Conservation (phyloP, 345 rosid genomes). For the Triadica sebifera region DNA sequence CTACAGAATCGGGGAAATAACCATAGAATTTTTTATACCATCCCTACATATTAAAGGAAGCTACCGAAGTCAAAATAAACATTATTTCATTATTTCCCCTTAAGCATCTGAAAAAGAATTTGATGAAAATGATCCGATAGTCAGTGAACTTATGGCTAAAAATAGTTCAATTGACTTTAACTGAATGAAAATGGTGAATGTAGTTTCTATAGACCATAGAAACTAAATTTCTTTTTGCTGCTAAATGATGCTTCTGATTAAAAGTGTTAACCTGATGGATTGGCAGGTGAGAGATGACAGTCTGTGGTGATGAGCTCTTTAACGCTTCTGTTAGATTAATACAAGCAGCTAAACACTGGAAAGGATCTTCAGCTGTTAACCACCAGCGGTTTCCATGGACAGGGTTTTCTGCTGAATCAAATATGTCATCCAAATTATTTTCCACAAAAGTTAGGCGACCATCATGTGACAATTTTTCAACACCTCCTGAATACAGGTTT, state of each 20-base stretch:
- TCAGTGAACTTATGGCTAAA: not conserved
- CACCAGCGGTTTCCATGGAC: constrained; percentile 85
- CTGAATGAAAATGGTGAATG: constrained; percentile 8
- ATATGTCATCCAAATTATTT: constrained; percentile 70
- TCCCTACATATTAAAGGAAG: not conserved
- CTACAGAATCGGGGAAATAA: not conserved
- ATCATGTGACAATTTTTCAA: constrained; percentile 88
- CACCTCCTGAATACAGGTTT: constrained; percentile 81
- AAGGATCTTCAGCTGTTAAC: constrained; percentile 97
- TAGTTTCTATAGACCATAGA: not conserved
- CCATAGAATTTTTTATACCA: not conserved
- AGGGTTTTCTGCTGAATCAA: constrained; percentile 93
- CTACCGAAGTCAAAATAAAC: not conserved
- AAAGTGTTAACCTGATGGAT: constrained; percentile 81
- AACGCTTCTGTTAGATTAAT: constrained; percentile 79
- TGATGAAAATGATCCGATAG: not conserved
- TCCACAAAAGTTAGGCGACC: constrained; percentile 83
- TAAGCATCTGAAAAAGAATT: too few relatives aligned
- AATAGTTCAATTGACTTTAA: not conserved
- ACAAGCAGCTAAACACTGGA: constrained; percentile 97
- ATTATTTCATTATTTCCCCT: not conserved
- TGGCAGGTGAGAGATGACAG: constrained; percentile 75
- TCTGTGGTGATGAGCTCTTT: constrained; percentile 69
- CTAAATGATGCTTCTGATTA: constrained; percentile 6
- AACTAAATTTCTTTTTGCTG: not conserved